Conservation (phyloP, 148 eudicot genomes). For the Euryodendron excelsum region DNA sequence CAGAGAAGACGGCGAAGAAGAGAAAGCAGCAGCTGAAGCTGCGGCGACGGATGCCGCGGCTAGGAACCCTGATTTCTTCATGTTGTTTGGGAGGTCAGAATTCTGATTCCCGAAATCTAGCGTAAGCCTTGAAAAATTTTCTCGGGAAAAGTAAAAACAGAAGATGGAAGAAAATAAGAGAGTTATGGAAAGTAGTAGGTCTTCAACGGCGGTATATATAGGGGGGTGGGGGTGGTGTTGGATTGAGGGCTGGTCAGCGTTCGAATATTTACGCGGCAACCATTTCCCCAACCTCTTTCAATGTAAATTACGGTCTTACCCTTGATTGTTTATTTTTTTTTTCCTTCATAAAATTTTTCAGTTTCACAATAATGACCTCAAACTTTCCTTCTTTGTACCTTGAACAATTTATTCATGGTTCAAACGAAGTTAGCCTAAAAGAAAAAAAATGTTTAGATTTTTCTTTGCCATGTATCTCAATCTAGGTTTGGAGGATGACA, state of each 20-base stretch:
- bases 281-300: background rate
- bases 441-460: too few relatives aligned
- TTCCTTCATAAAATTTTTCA: too few relatives aligned
- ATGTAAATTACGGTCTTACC: background rate
- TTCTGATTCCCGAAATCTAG: background rate
- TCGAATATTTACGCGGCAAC: slow-evolving; percentile 21
- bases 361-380: too few relatives aligned
- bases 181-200: background rate
- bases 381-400: too few relatives aligned
- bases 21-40: slow-evolving; percentile 9
- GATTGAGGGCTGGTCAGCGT: background rate
- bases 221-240: too few relatives aligned
- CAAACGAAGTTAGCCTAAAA: too few relatives aligned
- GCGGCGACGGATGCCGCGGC: slow-evolving; percentile 16
- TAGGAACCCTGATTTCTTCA: slow-evolving; percentile 9
- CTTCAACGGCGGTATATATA: slow-evolving; percentile 1
- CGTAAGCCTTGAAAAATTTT: background rate
- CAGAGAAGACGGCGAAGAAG: background rate
- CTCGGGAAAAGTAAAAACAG: background rate
- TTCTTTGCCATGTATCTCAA: too few relatives aligned
- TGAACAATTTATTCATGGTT: too few relatives aligned
- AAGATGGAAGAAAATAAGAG: background rate
- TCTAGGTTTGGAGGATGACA: too few relatives aligned
- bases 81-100: background rate
- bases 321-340: too few relatives aligned